Conservation (phyloP, 306 rosid species). For the Cicer cuneatum region DNA sequence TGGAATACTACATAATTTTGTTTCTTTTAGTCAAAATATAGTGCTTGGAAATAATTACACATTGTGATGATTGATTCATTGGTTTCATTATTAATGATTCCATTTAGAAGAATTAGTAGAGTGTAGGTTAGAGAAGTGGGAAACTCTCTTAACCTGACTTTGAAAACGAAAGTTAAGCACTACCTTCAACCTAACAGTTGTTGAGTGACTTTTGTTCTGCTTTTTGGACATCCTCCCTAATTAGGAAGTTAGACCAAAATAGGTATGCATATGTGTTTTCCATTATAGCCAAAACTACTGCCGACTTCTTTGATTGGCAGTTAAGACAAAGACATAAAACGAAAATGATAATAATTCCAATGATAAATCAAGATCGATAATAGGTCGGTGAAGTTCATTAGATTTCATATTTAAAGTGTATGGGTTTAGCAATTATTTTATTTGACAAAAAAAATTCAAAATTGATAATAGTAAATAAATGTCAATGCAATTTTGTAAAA, state of each 20-base stretch:
- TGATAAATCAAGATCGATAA: slow-evolving; percentile 1
- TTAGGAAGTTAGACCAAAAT: slow-evolving; percentile 15
- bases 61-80: background rate
- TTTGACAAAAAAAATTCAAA: too few species aligned
- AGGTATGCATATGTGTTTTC: background rate
- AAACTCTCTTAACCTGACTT: slow-evolving; percentile 35
- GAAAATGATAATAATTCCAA: slow-evolving; percentile 8
- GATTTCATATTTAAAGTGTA: too few species aligned
- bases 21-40: slow-evolving; percentile 2
- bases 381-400: background rate
- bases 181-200: slow-evolving; percentile 40
- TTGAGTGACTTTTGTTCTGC: slow-evolving; percentile 28
- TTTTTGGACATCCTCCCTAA: slow-evolving; percentile 5
- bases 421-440: too few species aligned
- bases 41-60: background rate
- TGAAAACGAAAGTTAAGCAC: slow-evolving; percentile 38
- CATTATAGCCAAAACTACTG: slow-evolving; percentile 29
- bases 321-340: slow-evolving; percentile 38
- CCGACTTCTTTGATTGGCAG: slow-evolving; percentile 20
- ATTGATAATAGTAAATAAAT: background rate
- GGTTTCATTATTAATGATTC: slow-evolving; percentile 29
- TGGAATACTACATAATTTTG: background rate
- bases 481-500: background rate
- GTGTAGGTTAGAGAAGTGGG: slow-evolving; percentile 31
- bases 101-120: slow-evolving; percentile 17